Base-by-base conservation (phyloP, 768 basidiomycete species). In the Lactifluus rugatus region DNA sequence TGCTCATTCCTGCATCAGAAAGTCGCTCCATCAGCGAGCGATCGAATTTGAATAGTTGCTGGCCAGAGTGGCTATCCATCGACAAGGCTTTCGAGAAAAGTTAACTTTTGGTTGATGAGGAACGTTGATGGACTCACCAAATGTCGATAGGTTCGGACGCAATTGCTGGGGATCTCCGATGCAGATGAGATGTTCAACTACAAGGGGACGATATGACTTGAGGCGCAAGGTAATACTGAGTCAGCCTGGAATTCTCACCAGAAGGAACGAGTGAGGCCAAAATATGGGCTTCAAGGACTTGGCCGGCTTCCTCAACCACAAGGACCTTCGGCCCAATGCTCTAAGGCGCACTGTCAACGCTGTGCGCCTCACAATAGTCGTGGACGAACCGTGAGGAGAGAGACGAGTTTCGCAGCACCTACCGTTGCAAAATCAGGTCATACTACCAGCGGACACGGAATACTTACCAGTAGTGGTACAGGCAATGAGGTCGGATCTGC, bases 161-260 rank as follows among this genome's bases (percentile, higher is more conserved):
- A 91, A 74, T 69, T 90, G 89, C 2, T 79, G 73, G 6, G 88
- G 89, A 61, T 91, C 89, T 0, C 89, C 89, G n/a, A 90, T 89
- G 44, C 83, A 73, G 57, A 91, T 87, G 21, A 90, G 72, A 39
- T 90, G 87, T 57, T 89, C 77, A 0, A 89, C 76, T 3, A 5
- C 16, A 6, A 26, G 9, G 37, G 14, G n/a, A 25, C 32, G 17
- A 51, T 13, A 3, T 52, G n/a, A n/a, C n/a, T n/a, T n/a, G 25
- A 44, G 32, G 5, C 25, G 4, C 28, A 11, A 17, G 23, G 54
- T 23, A 21, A 41, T 21, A n/a, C 13, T 25, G 41, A 21, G 4
- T 0, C 26, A 16, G 14, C 39, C 19, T 36, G 0, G 9, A n/a
- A 39, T 21, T 28, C 36, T 16, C 37, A 61, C 66, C 66, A 58